phyloP scores from a whole-genome alignment of 2,329 filamentous ascomycete genomes.

The Pseudogymnoascus sp. region DNA sequence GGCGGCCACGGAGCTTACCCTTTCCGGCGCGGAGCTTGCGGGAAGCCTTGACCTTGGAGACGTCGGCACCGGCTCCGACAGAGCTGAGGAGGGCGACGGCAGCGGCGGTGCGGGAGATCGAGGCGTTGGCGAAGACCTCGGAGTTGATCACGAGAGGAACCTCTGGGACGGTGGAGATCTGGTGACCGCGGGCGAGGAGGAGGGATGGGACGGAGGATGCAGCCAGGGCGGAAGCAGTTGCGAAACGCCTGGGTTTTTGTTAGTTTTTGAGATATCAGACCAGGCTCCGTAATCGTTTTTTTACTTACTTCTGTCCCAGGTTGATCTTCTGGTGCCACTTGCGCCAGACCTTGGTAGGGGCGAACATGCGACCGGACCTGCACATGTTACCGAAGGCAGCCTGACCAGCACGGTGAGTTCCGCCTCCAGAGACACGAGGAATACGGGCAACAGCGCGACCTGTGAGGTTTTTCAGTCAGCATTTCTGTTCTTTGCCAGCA shows the following conservation, averaged over 20 bases:
- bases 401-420: slow-evolving; percentile 99
- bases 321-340: slow-evolving; percentile 99
- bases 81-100: slow-evolving; percentile 83
- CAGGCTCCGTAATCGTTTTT: slow-evolving; percentile 11
- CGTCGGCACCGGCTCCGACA: slow-evolving; percentile 78
- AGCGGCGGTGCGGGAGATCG: slow-evolving; percentile 78
- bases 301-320: slow-evolving; percentile 82
- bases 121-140: slow-evolving; percentile 70
- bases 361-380: slow-evolving; percentile 99
- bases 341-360: slow-evolving; percentile 99
- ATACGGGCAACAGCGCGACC: slow-evolving; percentile 99
- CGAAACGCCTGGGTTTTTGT: slow-evolving; percentile 64
- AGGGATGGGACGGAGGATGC: slow-evolving; percentile 92
- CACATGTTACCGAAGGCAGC: slow-evolving; percentile 99
- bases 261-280: slow-evolving; percentile 23
- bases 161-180: slow-evolving; percentile 83
- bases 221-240: slow-evolving; percentile 92
- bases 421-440: slow-evolving; percentile 99
- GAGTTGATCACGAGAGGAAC: slow-evolving; percentile 96
- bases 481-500: not conserved
- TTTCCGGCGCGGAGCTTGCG: slow-evolving; percentile 97
- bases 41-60: slow-evolving; percentile 93
- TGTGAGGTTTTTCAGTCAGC: slow-evolving; percentile 31
- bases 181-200: slow-evolving; percentile 93
- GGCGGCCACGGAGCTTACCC: slow-evolving; percentile 96